A percentile compares a stretch with the other conserved stretches of the same genome.
These are phyloP conservation scores for Cryptococcus amylolentus DNA, from an alignment of 1,284 basidiomycete species.

Conservation along the genomic window DNA sequence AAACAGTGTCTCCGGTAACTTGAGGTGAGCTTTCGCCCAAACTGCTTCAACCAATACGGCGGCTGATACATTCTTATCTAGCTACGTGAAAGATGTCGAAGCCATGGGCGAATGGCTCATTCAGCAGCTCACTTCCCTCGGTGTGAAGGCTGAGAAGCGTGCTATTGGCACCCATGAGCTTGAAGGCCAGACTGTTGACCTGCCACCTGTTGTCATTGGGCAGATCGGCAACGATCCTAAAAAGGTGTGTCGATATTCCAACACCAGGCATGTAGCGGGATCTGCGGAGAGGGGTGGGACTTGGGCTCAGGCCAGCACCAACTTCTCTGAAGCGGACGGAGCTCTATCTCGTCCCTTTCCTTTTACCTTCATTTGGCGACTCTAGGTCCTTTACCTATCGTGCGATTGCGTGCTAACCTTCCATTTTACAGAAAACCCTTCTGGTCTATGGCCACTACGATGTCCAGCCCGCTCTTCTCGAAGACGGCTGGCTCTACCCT, in stretches of 20 bases:
- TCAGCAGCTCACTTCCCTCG: slow-evolving; percentile 65
- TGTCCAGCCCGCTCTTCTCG: slow-evolving; percentile 56
- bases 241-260: slow-evolving; percentile 52
- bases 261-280: neutral
- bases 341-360: slow-evolving; percentile 1
- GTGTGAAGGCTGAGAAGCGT: slow-evolving; percentile 68
- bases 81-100: slow-evolving; percentile 69
- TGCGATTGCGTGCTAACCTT: slow-evolving; percentile 12
- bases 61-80: slow-evolving; percentile 21
- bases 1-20: slow-evolving; percentile 49
- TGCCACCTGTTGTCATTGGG: slow-evolving; percentile 87
- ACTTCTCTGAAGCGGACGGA: too few relatives aligned
- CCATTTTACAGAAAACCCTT: slow-evolving; percentile 65
- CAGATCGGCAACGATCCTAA: slow-evolving; percentile 74
- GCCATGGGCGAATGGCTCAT: slow-evolving; percentile 79
- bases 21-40: slow-evolving; percentile 29
- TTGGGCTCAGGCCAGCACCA: too few relatives aligned
- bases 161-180: slow-evolving; percentile 78
- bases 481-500: slow-evolving; percentile 87
- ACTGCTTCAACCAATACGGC: neutral
- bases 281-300: too few relatives aligned
- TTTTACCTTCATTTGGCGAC: neutral
- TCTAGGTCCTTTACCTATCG: neutral
- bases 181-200: slow-evolving; percentile 67
- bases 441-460: slow-evolving; percentile 84